Evolutionary conservation across 129 eudicot species (phyloP), one percentile per base, ranked within the genome.

Genomic region (Calendula officinalis): DNA sequence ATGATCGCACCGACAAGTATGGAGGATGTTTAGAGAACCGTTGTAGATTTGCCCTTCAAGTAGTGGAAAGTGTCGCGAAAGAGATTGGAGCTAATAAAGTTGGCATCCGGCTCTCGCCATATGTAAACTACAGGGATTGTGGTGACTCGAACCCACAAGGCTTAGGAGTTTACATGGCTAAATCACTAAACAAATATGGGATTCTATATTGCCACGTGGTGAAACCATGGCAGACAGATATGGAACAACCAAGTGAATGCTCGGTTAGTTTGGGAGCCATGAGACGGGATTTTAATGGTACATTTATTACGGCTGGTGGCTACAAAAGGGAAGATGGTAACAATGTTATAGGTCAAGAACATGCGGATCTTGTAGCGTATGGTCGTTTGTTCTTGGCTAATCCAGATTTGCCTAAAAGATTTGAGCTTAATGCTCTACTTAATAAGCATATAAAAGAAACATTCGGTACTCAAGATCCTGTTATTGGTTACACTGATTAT

Each of bases 321-420:
- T 73, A 73, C 38, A 41, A n/a, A 3, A 73, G 72, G 60, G 72
- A 48, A 74, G 66, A 74, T 48, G 81, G 73, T 42, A 70, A 63
- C 22, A 11, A 70, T 8, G 77, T 69, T 17, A 45, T 77, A 34
- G 27, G 46, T 8, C 12, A 16, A 36, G 46, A 58, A 3, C 69
- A 34, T 15, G 67, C 81, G 0, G 81, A 77, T 71, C 81, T 77
- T 62, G 71, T 76, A 44, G 81, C 62, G 0, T 76, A 62, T 41
- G 81, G 81, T 71, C 81, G 71, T 9, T 69, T 63, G 75, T 76
- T 76, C 71, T 69, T 69, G 61, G 81, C 81, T 14, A 69, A 69
- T 33, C 81, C 76, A 5, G 81, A 76, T 69, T 56, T 76, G 61
- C 76, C 76, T 6, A 62, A 39, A 58, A 62, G 76, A 40, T 76